These are phyloP conservation scores for Plenodomus tracheiphilus DNA, from an alignment of 2,329 filamentous ascomycete genomes.

Conservation along the genomic window DNA sequence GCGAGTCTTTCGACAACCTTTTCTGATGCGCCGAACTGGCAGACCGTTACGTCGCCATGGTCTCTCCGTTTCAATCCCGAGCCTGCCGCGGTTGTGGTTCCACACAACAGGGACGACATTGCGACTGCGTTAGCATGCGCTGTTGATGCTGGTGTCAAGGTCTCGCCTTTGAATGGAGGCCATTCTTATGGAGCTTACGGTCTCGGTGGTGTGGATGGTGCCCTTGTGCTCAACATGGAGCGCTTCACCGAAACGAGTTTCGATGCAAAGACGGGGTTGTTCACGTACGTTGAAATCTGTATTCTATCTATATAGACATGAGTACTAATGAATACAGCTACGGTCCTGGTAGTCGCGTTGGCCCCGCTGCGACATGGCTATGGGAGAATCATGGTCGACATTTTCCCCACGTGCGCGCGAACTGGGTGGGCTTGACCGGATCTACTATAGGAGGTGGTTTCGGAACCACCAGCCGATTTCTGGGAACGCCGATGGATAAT, in stretches of 20 bases:
- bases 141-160: constrained; percentile 13
- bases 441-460: constrained; percentile 19
- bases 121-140: constrained; percentile 16
- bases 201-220: constrained; percentile 14
- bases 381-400: constrained; percentile 22
- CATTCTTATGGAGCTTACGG: constrained; percentile 21
- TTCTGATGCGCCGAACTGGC: constrained; percentile 9
- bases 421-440: constrained; percentile 16
- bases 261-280: constrained; percentile 8
- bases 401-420: constrained; percentile 20
- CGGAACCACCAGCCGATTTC: constrained; percentile 18
- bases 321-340: constrained; percentile 8
- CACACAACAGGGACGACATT: constrained; percentile 7
- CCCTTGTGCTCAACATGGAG: constrained; percentile 17
- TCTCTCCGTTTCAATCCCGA: constrained; percentile 18
- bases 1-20: constrained; percentile 4
- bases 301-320: background rate
- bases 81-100: constrained; percentile 15
- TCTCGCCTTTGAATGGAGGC: constrained; percentile 14
- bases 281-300: constrained; percentile 2
- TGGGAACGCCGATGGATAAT: constrained; percentile 18
- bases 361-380: constrained; percentile 15
- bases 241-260: constrained; percentile 13
- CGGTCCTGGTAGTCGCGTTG: constrained; percentile 18
- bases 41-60: constrained; percentile 11